These are phyloP conservation scores for Hypoxylon sp. DNA, from an alignment of 2,329 filamentous ascomycete species.

Conservation along the genomic window DNA sequence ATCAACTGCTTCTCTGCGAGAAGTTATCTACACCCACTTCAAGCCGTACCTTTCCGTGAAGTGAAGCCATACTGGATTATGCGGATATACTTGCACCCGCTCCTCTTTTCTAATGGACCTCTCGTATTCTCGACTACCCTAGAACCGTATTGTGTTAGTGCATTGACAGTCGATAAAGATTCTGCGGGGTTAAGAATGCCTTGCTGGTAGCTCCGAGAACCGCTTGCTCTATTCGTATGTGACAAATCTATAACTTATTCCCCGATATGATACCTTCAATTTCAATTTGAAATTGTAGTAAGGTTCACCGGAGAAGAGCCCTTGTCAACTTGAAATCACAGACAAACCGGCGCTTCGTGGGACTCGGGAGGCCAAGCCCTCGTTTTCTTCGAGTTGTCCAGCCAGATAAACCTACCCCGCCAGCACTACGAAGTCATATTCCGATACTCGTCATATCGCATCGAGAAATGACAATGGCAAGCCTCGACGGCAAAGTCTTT, in stretches of 20 bases:
- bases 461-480: slow-evolving; percentile 28
- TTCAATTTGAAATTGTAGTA: background rate
- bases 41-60: background rate
- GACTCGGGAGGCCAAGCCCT: background rate
- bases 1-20: background rate
- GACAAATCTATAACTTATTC: background rate
- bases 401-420: slow-evolving; percentile 17
- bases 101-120: background rate
- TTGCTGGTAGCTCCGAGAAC: slow-evolving; percentile 2
- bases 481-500: slow-evolving; percentile 53
- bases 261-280: background rate
- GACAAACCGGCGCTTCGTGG: background rate
- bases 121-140: background rate
- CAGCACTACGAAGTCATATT: background rate
- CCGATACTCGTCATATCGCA: background rate
- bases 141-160: background rate
- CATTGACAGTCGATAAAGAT: background rate
- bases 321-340: background rate
- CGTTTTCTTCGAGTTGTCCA: background rate
- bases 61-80: slow-evolving; percentile 17
- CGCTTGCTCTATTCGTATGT: background rate
- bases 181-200: background rate
- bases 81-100: background rate
- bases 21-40: background rate
- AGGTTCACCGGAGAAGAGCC: background rate